Conservation (phyloP, 495 filamentous ascomycete species). For the Hypomontagnella monticulosa region DNA sequence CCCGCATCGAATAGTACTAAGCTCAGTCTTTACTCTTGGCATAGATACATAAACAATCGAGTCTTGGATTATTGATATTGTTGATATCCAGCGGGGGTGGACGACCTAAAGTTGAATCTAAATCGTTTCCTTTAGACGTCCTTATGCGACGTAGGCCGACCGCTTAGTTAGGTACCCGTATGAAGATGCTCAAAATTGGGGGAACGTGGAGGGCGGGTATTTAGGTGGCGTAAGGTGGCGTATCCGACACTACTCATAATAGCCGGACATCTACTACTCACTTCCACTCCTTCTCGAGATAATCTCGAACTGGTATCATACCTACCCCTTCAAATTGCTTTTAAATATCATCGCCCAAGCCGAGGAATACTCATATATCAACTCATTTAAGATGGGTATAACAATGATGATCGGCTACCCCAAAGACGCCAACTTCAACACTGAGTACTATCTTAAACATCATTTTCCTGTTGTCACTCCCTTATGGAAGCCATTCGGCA, state of each 20-base stretch:
- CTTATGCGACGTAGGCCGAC: too few relatives aligned
- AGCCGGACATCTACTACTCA: not conserved
- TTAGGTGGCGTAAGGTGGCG: too few relatives aligned
- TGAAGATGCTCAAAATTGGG: not conserved
- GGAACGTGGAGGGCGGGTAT: not conserved
- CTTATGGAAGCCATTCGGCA: constrained; percentile 27
- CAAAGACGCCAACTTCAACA: constrained; percentile 22
- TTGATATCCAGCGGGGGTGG: too few relatives aligned
- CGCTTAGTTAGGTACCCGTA: too few relatives aligned
- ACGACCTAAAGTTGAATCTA: too few relatives aligned
- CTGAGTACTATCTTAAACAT: constrained; percentile 26
- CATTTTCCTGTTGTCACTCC: constrained; percentile 15
- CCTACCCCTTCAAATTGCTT: not conserved
- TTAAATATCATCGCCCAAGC: not conserved
- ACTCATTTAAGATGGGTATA: constrained; percentile 19
- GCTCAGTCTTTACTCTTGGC: too few relatives aligned
- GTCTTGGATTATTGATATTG: too few relatives aligned
- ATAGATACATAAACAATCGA: too few relatives aligned
- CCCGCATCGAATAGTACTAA: too few relatives aligned
- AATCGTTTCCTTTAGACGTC: too few relatives aligned
- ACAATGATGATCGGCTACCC: constrained; percentile 34
- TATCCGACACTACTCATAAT: not conserved
- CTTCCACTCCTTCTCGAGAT: not conserved
- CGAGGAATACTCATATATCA: not conserved
- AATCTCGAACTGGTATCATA: too few relatives aligned